Evolutionary conservation across 495 filamentous ascomycete species (phyloP), one percentile per base, ranked within the genome.

Genomic region (Astrothelium macrocarpum): DNA sequence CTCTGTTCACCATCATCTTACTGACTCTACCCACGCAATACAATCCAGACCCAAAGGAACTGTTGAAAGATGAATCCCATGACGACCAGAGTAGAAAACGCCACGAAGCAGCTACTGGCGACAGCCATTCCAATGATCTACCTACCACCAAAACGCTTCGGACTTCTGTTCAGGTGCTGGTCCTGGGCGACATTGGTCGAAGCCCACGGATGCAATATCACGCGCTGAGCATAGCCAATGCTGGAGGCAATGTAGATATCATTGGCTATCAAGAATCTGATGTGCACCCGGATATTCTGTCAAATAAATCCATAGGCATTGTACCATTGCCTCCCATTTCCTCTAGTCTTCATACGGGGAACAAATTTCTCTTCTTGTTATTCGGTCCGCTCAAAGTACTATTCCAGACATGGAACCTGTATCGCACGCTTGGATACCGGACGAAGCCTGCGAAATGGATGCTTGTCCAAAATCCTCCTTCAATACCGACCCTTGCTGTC

Each of bases 191-290:
- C 71, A 94, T 99, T 74, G 94, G 94, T 28, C 84, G 91, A 36
- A 96, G 91, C 73, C 94, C 94, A 28, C 89, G 94, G 64, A 99
- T 99, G 94, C 94, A 97, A 73, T 97, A 99, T 71, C 94, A 99
- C 83, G 91, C 92, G 25, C 73, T 96, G 65, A 97, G 93, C 72
- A 86, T 97, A 71, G 91, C 93, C 26, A 89, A 84, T 66, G 85
- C 90, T 65, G 90, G 90, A 39, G 89, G 84, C 0, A 77, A 81
- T 34, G 94, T 96, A 18, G 84, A 92, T 69, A 76, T 99, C 12
- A 87, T 97, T 68, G 95, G 94, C 31, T 99, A 96, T 72, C 32
- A 69, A 83, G 85, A 86, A 58, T 87, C 85, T 14, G 83, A 85
- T 32, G 79, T 89, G 60, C 89, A 96, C 70, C 89, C 91, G 10